Evolutionary conservation across 2,329 filamentous ascomycete genomes (phyloP).

Genomic region (Pochonia chlamydosporia): DNA sequence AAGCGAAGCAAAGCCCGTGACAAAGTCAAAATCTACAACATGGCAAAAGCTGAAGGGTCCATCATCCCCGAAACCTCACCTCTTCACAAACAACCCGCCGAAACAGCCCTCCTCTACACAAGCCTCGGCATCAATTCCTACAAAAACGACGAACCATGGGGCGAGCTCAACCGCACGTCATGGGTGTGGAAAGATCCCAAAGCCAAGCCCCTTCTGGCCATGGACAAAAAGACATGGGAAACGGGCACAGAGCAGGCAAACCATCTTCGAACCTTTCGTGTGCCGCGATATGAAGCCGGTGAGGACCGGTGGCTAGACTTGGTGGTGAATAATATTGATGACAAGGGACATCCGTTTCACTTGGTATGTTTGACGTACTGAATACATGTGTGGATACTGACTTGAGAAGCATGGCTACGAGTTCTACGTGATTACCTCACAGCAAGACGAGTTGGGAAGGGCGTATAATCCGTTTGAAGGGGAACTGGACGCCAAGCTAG

Average conservation of each 20-base stretch:
- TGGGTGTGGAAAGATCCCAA: constrained; percentile 8
- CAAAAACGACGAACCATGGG: constrained; percentile 12
- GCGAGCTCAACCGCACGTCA: constrained; percentile 13
- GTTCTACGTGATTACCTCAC: background rate
- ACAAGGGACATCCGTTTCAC: constrained; percentile 42
- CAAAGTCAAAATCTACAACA: background rate
- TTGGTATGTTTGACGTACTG: constrained; percentile 25
- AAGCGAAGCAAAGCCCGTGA: background rate
- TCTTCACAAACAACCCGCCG: background rate
- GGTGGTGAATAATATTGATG: constrained; percentile 43
- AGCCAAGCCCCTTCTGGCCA: constrained; percentile 10
- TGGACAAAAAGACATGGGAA: constrained; percentile 6
- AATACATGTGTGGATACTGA: too few species aligned
- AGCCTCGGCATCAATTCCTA: constrained; percentile 10
- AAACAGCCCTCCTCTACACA: constrained; percentile 12
- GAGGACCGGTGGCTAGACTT: constrained; percentile 36
- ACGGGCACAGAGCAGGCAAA: constrained; percentile 8
- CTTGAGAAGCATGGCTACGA: constrained; percentile 8
- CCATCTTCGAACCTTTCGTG: constrained; percentile 3
- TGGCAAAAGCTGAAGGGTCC: too few species aligned
- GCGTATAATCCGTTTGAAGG: background rate
- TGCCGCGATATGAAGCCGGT: constrained; percentile 5
- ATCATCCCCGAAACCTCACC: background rate
- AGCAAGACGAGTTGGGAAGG: constrained; percentile 2
- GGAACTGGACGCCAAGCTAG: background rate